Evolutionary conservation across 2,329 filamentous ascomycete species (phyloP).

Genomic region (Arthrocladium fulminans): DNA sequence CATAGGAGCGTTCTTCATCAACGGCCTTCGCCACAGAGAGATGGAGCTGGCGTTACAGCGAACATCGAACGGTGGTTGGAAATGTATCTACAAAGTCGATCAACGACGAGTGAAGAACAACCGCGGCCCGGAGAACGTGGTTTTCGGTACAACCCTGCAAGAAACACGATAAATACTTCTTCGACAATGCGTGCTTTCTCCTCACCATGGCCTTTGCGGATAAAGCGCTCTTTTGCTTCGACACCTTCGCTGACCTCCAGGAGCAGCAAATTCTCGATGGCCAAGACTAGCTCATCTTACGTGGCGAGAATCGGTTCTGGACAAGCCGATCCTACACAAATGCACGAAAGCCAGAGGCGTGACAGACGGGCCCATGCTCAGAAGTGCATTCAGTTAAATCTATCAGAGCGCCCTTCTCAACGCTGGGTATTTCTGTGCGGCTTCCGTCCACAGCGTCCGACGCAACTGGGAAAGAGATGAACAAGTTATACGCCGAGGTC

Average conservation of each 20-base stretch:
- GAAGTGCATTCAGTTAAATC: conserved; percentile 8
- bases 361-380: conserved; percentile 13
- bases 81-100: conserved; percentile 14
- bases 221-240: conserved; percentile 12
- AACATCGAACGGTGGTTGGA: conserved; percentile 8
- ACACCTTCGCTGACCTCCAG: conserved; percentile 12
- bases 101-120: conserved; percentile 17
- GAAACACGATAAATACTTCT: conserved; percentile 11
- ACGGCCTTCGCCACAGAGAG: conserved; percentile 7
- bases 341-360: conserved; percentile 13
- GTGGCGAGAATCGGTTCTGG: conserved; percentile 7
- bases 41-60: conserved; percentile 12
- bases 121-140: conserved; percentile 12
- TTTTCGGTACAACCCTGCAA: conserved; percentile 3
- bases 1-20: conserved; percentile 8
- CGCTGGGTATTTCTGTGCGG: conserved; percentile 11
- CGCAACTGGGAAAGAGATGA: conserved; percentile 10
- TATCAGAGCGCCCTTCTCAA: conserved; percentile 11
- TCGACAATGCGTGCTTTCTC: conserved; percentile 12
- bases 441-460: conserved; percentile 13
- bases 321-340: conserved; percentile 12
- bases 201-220: conserved; percentile 13
- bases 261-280: conserved; percentile 11
- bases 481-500: conserved; percentile 11
- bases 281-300: conserved; percentile 8